Evolutionary conservation across 2,329 filamentous ascomycete genomes (phyloP).

Genomic region (Myriosclerotinia duriaeana): DNA sequence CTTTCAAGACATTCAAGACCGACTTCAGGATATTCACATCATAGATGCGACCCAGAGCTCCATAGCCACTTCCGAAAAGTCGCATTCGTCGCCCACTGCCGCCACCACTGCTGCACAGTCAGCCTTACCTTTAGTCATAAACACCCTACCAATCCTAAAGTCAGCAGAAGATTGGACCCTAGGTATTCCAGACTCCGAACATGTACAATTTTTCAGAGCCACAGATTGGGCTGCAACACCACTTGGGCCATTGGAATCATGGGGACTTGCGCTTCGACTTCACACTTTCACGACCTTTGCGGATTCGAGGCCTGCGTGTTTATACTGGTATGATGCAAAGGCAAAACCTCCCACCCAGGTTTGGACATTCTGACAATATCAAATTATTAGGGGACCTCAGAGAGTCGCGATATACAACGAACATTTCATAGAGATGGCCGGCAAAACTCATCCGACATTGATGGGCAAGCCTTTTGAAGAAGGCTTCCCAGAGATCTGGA

Average conservation of each 20-base stretch:
- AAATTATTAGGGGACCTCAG: slow-evolving; percentile 30
- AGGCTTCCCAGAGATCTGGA: slow-evolving; percentile 32
- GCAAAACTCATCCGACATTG: slow-evolving; percentile 32
- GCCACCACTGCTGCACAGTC: not conserved
- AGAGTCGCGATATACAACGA: slow-evolving; percentile 37
- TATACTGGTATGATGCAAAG: slow-evolving; percentile 32
- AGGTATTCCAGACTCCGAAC: slow-evolving; percentile 30
- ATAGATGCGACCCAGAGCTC: not conserved
- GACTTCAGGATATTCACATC: not conserved
- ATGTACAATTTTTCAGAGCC: slow-evolving; percentile 32
- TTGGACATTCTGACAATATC: slow-evolving; percentile 3
- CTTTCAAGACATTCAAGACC: too few relatives aligned
- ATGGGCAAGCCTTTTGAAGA: slow-evolving; percentile 31
- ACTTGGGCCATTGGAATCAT: slow-evolving; percentile 31
- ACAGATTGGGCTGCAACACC: slow-evolving; percentile 32
- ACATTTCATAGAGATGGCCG: slow-evolving; percentile 32
- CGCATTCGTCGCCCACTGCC: not conserved
- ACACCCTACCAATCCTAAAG: not conserved
- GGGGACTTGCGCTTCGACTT: slow-evolving; percentile 31
- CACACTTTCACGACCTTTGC: slow-evolving; percentile 32
- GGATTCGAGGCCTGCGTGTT: slow-evolving; percentile 31
- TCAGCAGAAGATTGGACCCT: slow-evolving; percentile 28
- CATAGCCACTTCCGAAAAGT: not conserved
- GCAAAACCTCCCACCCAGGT: not conserved
- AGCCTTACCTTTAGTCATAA: not conserved